Conservation (phyloP, 164 flowering plant species). For the Piper longum region DNA sequence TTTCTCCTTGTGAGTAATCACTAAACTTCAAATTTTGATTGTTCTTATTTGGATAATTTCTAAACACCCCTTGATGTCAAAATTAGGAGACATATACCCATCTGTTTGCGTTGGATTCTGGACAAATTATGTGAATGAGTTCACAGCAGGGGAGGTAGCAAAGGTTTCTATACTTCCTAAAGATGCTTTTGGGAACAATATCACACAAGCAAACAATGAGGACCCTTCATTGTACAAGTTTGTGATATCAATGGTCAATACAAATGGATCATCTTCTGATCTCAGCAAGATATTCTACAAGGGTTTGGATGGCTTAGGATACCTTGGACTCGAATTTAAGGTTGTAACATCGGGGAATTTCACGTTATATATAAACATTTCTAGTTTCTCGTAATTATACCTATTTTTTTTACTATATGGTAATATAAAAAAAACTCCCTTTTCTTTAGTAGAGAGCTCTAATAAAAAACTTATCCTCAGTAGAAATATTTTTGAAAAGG, state of each 20-base stretch:
- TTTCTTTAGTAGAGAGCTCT: too few relatives aligned
- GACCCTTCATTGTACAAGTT: conserved; percentile 22
- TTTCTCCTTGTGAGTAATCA: conserved; percentile 37
- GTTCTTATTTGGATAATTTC: not conserved
- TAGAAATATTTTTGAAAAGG: too few relatives aligned
- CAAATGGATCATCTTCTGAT: conserved; percentile 39
- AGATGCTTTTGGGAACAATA: conserved; percentile 89
- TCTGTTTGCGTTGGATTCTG: conserved; percentile 56
- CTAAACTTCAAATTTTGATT: not conserved
- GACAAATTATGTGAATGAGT: conserved; percentile 45
- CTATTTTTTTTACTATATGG: too few relatives aligned
- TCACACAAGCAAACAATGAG: conserved; percentile 24
- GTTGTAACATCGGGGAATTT: conserved; percentile 41
- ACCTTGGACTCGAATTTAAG: conserved; percentile 42
- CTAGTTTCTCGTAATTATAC: too few relatives aligned
- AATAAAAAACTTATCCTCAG: too few relatives aligned
- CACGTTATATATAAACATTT: conserved; percentile 32
- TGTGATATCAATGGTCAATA: conserved; percentile 22
- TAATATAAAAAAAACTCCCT: too few relatives aligned
- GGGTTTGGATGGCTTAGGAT: conserved; percentile 55
- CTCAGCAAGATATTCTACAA: conserved; percentile 24
- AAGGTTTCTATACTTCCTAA: conserved; percentile 50
- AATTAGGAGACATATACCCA: conserved; percentile 49
- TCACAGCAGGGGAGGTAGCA: conserved; percentile 54
- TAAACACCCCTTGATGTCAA: conserved; percentile 4